Base-by-base conservation (phyloP, 257 asterid genomes). In the Verbena officinalis region DNA sequence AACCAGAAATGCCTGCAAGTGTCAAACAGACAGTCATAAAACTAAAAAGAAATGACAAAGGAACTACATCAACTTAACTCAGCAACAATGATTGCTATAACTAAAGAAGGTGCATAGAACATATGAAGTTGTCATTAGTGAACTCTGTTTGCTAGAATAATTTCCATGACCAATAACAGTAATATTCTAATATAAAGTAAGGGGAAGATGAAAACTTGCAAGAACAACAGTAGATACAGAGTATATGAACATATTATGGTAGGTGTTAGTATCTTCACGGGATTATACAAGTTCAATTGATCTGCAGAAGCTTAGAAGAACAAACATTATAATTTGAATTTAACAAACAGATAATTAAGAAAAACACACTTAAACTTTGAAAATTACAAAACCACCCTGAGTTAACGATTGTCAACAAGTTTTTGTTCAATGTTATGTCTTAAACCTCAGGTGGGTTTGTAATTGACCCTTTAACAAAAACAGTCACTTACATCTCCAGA, bases 401-500 rank as follows among this genome's bases (percentile, higher is more conserved):
- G n/a, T n/a, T n/a, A n/a, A n/a, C n/a, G n/a, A n/a, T n/a, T n/a
- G n/a, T n/a, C n/a, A n/a, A n/a, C n/a, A n/a, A n/a, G n/a, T n/a
- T n/a, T n/a, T n/a, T n/a, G n/a, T n/a, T n/a, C n/a, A n/a, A n/a
- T n/a, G n/a, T n/a, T n/a, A n/a, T n/a, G n/a, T n/a, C n/a, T n/a
- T n/a, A n/a, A n/a, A n/a, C n/a, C n/a, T n/a, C n/a, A n/a, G n/a
- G n/a, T n/a, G n/a, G n/a, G n/a, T n/a, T n/a, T n/a, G n/a, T n/a
- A n/a, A n/a, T n/a, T n/a, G n/a, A n/a, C n/a, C n/a, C n/a, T n/a
- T n/a, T n/a, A n/a, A n/a, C 5, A n/a, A 22, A 33, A 43, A 52
- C 40, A 21, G 62, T 59, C 55, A 81, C 95, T 82, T 67, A 87
- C 93, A 77, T 87, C 95, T 23, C 95, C 95, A 4, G 76, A 64